A percentile compares a stretch with the other conserved stretches of the same genome.
Evolutionary conservation across 164 flowering plant species (phyloP).

Genomic region (Macadamia integrifolia): DNA sequence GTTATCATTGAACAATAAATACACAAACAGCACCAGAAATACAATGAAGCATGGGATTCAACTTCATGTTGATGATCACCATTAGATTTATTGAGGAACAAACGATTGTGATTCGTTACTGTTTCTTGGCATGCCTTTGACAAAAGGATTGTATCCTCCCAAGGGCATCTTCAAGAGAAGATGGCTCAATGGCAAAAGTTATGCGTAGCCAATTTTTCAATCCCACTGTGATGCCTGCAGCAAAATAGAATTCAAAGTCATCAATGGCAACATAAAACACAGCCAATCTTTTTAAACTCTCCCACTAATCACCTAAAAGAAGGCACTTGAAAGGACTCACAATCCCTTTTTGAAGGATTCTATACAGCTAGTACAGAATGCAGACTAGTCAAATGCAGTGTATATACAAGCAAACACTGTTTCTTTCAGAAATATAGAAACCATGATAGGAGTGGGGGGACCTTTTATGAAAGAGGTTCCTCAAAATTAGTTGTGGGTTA

Average conservation of each 20-base stretch:
- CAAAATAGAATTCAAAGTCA: not conserved
- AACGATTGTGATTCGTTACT: not conserved
- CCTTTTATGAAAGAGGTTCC: not conserved
- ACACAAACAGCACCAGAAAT: not conserved
- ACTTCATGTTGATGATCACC: not conserved
- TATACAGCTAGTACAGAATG: not conserved
- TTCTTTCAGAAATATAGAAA: too few species aligned
- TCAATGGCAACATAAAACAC: not conserved
- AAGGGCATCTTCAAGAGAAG: conserved; percentile 11
- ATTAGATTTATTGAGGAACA: too few species aligned
- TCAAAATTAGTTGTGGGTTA: too few species aligned
- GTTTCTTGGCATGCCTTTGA: conserved; percentile 16
- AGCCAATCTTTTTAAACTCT: not conserved
- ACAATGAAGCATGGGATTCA: not conserved
- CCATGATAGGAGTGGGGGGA: not conserved
- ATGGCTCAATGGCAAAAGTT: conserved; percentile 15
- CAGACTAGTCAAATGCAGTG: not conserved
- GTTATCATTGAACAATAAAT: too few species aligned
- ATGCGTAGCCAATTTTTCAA: conserved; percentile 21
- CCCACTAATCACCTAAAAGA: too few species aligned
- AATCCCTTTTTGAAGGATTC: too few species aligned
- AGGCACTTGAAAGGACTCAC: not conserved
- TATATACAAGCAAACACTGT: not conserved
- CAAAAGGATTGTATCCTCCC: conserved; percentile 17
- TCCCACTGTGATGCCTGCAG: conserved; percentile 16